Conservation (phyloP, 2,329 filamentous ascomycete genomes). For the Thelonectria olida region DNA sequence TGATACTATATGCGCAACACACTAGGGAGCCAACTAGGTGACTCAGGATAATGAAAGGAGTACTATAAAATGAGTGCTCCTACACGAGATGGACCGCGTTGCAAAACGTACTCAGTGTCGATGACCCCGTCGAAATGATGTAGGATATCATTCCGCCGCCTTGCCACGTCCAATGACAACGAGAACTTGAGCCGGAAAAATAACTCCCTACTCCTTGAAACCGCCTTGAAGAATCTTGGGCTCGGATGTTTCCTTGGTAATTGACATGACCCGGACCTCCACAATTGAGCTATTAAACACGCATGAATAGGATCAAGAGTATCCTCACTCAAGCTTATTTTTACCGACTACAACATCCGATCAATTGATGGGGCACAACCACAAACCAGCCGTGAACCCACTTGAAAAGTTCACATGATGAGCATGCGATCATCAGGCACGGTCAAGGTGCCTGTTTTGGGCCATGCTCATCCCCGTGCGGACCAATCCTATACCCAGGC, state of each 20-base stretch:
- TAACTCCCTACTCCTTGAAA: neutral
- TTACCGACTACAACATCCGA: neutral
- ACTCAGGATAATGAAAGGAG: too few relatives aligned
- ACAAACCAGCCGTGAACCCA: neutral
- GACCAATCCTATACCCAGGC: neutral
- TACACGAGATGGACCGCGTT: too few relatives aligned
- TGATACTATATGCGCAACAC: too few relatives aligned
- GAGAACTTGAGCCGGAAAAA: neutral
- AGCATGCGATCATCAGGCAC: neutral
- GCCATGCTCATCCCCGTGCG: neutral
- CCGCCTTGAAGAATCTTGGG: neutral
- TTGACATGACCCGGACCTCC: neutral
- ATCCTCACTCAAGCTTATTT: neutral
- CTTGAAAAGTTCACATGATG: slow-evolving; percentile 4
- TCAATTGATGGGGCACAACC: neutral
- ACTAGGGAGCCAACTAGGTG: too few relatives aligned
- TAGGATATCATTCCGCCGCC: neutral
- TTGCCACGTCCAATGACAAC: neutral
- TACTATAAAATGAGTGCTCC: too few relatives aligned
- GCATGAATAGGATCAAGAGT: neutral
- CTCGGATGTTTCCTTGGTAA: neutral
- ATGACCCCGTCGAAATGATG: neutral
- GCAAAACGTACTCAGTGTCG: too few relatives aligned
- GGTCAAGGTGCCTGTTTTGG: slow-evolving; percentile 1
- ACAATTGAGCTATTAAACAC: neutral